A percentile compares a stretch with the other conserved stretches of the same genome.
Evolutionary conservation across 805 yeast species (phyloP).

Genomic region (Lipomyces sp.): DNA sequence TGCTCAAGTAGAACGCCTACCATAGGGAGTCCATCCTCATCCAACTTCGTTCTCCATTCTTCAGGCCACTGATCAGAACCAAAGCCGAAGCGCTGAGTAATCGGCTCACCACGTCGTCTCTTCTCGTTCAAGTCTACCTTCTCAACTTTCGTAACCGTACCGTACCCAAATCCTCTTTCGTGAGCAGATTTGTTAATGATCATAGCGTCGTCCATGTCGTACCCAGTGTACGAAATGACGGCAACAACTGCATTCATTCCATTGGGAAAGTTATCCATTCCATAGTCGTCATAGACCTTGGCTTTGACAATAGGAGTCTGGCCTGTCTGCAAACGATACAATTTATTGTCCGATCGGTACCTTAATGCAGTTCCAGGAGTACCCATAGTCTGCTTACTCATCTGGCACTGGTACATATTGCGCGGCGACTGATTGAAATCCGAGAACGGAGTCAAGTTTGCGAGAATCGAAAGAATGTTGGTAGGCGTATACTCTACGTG

Average conservation of each 20-base stretch:
- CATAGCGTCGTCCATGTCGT: conserved; percentile 99
- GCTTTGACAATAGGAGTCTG: conserved; percentile 98
- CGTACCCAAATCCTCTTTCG: conserved; percentile 97
- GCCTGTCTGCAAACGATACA: conserved; percentile 90
- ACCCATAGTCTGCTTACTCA: conserved; percentile 99
- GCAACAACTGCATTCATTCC: conserved; percentile 99
- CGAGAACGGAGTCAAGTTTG: conserved; percentile 96
- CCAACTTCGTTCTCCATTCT: conserved; percentile 85
- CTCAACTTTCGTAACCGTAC: conserved; percentile 94
- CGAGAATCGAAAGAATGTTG: conserved; percentile 89
- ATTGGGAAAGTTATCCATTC: conserved; percentile 97
- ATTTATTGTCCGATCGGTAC: conserved; percentile 92
- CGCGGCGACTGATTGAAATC: conserved; percentile 99
- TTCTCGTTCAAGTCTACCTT: conserved; percentile 78
- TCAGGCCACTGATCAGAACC: conserved; percentile 93
- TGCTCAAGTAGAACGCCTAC: conserved; percentile 87
- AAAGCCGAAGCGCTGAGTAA: conserved; percentile 91
- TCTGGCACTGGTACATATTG: conserved; percentile 99
- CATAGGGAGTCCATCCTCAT: conserved; percentile 88
- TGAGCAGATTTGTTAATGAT: conserved; percentile 95
- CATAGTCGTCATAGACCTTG: conserved; percentile 89
- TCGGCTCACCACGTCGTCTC: conserved; percentile 91
- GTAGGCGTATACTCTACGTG: conserved; percentile 97
- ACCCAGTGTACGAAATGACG: conserved; percentile 97
- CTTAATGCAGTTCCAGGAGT: conserved; percentile 96